Evolutionary conservation across 75 land plant genomes (phyloP).

Genomic region (Pinus taeda): DNA sequence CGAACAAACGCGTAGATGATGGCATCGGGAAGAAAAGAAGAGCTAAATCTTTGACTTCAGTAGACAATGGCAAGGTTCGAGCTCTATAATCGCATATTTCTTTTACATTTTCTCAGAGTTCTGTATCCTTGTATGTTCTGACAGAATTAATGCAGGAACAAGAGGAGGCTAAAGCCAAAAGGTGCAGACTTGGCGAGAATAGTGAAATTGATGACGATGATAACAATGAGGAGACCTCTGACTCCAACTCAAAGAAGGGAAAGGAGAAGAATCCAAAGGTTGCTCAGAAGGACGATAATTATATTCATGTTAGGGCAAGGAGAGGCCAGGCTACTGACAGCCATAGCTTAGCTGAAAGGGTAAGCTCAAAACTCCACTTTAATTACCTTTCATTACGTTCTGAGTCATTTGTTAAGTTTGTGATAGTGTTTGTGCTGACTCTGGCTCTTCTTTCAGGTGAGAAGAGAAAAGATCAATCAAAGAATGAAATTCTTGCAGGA

Average conservation of each 20-base stretch:
- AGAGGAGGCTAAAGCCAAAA: slow-evolving; percentile 12
- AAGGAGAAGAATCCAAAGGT: slow-evolving; percentile 26
- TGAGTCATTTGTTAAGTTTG: slow-evolving; percentile 1
- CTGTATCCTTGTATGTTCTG: neutral
- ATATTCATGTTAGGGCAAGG: slow-evolving; percentile 26
- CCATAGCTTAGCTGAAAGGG: slow-evolving; percentile 30
- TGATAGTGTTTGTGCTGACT: neutral
- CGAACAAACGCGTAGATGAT: neutral
- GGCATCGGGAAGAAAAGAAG: slow-evolving; percentile 3
- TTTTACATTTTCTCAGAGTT: slow-evolving; percentile 1
- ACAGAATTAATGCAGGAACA: slow-evolving; percentile 2
- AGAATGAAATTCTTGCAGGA: slow-evolving; percentile 48
- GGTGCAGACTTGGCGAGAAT: slow-evolving; percentile 12
- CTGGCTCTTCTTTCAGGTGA: slow-evolving; percentile 21
- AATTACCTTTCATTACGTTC: too few relatives aligned
- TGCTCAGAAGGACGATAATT: slow-evolving; percentile 28
- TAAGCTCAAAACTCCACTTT: neutral
- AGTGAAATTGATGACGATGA: slow-evolving; percentile 17
- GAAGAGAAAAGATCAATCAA: slow-evolving; percentile 47
- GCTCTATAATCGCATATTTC: neutral
- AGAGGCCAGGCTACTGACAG: slow-evolving; percentile 32
- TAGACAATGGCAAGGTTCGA: neutral
- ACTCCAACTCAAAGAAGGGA: slow-evolving; percentile 28
- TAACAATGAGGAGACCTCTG: slow-evolving; percentile 24
- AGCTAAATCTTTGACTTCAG: slow-evolving; percentile 4